phyloP scores from a whole-genome alignment of 1,284 basidiomycete species.

The Cryptococcus sp. region DNA sequence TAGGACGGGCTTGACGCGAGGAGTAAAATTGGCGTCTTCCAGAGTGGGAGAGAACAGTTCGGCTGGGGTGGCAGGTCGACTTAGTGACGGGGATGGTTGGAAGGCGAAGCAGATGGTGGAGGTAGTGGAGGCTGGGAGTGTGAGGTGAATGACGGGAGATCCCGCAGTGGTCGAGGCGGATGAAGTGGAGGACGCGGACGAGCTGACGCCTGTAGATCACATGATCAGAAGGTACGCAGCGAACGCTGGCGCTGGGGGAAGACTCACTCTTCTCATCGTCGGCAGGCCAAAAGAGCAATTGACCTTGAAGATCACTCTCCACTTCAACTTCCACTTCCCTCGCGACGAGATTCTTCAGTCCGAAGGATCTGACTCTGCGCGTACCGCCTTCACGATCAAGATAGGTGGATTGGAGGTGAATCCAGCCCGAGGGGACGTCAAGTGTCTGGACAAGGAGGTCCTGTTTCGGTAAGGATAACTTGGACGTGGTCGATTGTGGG shows the following conservation, averaged over 20 bases:
- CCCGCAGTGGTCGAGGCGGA: constrained; percentile 29
- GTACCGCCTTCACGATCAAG: constrained; percentile 36
- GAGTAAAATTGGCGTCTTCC: constrained; percentile 40
- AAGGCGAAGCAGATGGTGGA: constrained; percentile 40
- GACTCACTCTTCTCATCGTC: constrained; percentile 40
- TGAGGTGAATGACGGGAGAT: constrained; percentile 22
- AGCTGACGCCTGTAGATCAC: constrained; percentile 18
- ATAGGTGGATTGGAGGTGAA: constrained; percentile 49
- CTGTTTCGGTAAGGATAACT: constrained; percentile 14
- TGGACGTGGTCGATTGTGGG: constrained; percentile 1
- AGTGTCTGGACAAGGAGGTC: constrained; percentile 33
- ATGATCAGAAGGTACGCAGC: background rate
- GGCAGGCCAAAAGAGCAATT: constrained; percentile 42
- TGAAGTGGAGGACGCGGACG: constrained; percentile 36
- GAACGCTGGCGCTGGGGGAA: background rate
- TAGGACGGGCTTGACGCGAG: constrained; percentile 32
- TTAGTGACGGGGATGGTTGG: constrained; percentile 21
- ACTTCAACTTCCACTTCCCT: constrained; percentile 36
- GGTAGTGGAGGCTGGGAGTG: constrained; percentile 23
- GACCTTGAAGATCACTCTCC: constrained; percentile 38
- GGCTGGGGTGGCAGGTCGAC: constrained; percentile 19
- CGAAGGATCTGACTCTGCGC: constrained; percentile 40
- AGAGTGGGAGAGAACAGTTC: constrained; percentile 13
- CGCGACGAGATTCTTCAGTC: constrained; percentile 36
- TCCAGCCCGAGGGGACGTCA: constrained; percentile 50